Conservation (phyloP, 2,329 filamentous ascomycete species). For the Teratosphaeria destructans region DNA sequence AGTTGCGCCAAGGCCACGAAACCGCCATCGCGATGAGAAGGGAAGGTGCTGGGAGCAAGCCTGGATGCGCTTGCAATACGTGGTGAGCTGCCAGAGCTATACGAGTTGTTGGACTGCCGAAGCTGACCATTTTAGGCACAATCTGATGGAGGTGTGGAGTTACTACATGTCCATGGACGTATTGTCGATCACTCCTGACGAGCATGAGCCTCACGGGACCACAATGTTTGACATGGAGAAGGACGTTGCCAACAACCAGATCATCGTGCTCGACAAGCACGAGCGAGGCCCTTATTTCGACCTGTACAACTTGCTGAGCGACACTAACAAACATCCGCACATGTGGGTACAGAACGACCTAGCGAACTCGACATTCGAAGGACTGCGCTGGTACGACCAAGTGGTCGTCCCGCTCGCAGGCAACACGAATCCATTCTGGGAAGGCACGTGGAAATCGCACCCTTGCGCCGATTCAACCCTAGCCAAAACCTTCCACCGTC, state of each 20-base stretch:
- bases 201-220: not conserved
- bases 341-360: not conserved
- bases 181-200: not conserved
- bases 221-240: not conserved
- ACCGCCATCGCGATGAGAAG: not conserved
- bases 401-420: not conserved
- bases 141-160: not conserved
- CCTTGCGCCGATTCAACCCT: not conserved
- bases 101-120: not conserved
- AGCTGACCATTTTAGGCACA: not conserved
- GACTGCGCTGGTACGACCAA: not conserved
- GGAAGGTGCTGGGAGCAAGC: not conserved
- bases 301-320: not conserved
- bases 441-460: not conserved
- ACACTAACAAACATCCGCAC: not conserved
- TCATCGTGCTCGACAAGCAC: not conserved
- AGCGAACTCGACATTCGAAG: not conserved
- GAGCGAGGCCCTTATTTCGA: not conserved
- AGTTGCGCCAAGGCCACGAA: not conserved
- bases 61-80: not conserved
- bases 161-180: not conserved
- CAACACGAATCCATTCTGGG: not conserved
- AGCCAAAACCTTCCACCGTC: not conserved
- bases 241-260: not conserved
- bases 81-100: not conserved